Evolutionary conservation across 2,329 filamentous ascomycete genomes (phyloP), one percentile per base, ranked within the genome.

Genomic region (Microdochium nivale): DNA sequence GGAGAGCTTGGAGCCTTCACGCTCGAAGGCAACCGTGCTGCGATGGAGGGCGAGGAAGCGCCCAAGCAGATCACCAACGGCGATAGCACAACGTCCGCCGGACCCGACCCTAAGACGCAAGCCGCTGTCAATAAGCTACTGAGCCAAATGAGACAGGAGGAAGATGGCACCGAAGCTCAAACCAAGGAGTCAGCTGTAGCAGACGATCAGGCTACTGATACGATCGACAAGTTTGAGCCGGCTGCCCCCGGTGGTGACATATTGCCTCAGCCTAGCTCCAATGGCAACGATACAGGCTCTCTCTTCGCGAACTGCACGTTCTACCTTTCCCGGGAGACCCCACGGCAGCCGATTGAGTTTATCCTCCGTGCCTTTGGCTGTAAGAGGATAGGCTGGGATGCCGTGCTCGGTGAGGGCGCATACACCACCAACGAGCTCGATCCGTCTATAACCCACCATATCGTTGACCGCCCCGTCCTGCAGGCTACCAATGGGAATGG

Each of bases 381-480:
- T 76, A 96, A 92, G 75, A 83, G 92, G 46, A 86, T 99, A 59
- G 94, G 91, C 43, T 99, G 94, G 94, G 92, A 97, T 64, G 79
- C 83, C 30, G 86, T 95, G 23, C 79, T 96, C 21, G 94, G 94
- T 50, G 91, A 90, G 55, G 94, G 94, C 47, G 88, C 94, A 48
- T 99, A 89, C 72, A 97, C 91, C 30, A 87, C 88, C 49, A 82
- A 96, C 65, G 92, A 97, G 72, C 77, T 82, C 16, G 90, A 99
- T 64, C 81, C 89, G 5, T 77, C 84, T 51, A 97, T 99, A 60
- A 99, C 94, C 25, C 94, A 99, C 69, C 94, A 99, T 68, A 86
- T 99, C 58, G 88, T 99, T 52, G 94, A 99, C 67, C 82, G 94
- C 53, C 94, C 94, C 14, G 79, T 87, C 13, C 73, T 95, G 53